These are phyloP conservation scores for Pyrenophora graminea DNA, from an alignment of 2,329 filamentous ascomycete genomes.

Conservation along the genomic window DNA sequence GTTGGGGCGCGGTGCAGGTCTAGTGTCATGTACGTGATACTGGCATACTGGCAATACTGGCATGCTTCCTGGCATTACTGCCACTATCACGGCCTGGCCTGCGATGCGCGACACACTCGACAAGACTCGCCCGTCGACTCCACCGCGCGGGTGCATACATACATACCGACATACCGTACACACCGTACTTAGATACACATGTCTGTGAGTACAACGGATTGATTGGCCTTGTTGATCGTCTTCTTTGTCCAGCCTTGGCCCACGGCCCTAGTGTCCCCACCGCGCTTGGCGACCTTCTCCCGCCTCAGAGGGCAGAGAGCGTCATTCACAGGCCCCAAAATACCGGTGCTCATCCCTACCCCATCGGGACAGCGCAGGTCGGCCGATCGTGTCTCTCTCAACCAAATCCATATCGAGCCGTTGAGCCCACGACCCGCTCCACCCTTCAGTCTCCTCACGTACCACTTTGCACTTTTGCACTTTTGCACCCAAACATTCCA, in stretches of 20 bases:
- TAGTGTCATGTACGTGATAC: background rate
- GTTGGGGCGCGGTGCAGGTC: background rate
- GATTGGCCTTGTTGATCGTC: too few relatives aligned
- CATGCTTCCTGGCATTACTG: too few relatives aligned
- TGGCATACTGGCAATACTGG: too few relatives aligned
- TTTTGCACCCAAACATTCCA: background rate
- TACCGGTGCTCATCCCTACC: constrained; percentile 20
- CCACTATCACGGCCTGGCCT: background rate
- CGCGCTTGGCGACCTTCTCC: constrained; percentile 17
- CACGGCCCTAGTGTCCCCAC: constrained; percentile 17
- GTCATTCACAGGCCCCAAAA: constrained; percentile 24
- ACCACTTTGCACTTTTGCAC: background rate
- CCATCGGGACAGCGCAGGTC: constrained; percentile 14
- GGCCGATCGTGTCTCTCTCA: constrained; percentile 23
- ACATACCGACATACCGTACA: too few relatives aligned
- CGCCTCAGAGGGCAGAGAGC: constrained; percentile 10
- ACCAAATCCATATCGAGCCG: constrained; percentile 21
- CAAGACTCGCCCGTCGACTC: background rate
- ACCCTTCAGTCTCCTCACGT: background rate
- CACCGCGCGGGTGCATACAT: too few relatives aligned
- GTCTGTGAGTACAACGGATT: too few relatives aligned
- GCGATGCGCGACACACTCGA: constrained; percentile 4
- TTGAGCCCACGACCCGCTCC: constrained; percentile 14
- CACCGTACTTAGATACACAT: too few relatives aligned
- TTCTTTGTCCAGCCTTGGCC: constrained; percentile 1